phyloP scores from a whole-genome alignment of 163 green algal species.

The Coccomyxa subellipsoidea region DNA sequence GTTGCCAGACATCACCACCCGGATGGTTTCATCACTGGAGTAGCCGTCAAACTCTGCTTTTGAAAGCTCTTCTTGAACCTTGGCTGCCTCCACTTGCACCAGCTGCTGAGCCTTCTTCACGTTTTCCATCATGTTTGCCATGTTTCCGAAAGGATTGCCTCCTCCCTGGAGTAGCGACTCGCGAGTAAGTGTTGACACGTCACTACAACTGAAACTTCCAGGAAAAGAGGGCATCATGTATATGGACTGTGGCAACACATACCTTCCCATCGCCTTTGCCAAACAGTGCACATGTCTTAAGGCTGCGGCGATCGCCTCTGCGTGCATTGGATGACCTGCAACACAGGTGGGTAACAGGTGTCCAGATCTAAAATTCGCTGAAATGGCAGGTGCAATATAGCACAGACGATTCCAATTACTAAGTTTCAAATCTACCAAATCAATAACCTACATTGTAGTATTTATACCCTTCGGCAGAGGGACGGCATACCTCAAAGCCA shows the following conservation, averaged over 20 bases:
- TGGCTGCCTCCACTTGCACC: conserved; percentile 50
- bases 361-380: neutral
- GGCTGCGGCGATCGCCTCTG: neutral
- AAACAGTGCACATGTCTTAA: conserved; percentile 1
- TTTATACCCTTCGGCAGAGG: neutral
- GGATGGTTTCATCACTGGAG: conserved; percentile 60
- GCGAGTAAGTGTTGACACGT: too few relatives aligned
- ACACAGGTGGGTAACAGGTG: neutral
- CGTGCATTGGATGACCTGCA: neutral
- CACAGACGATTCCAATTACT: too few relatives aligned
- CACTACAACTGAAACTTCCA: too few relatives aligned
- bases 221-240: too few relatives aligned
- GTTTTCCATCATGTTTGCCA: conserved; percentile 66
- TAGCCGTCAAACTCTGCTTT: conserved; percentile 61
- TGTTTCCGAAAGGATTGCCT: conserved; percentile 53
- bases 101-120: conserved; percentile 63
- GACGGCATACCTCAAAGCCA: neutral
- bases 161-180: conserved; percentile 18
- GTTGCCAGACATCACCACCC: conserved; percentile 63
- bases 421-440: too few relatives aligned
- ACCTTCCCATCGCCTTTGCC: conserved; percentile 9
- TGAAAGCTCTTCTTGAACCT: conserved; percentile 58
- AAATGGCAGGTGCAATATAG: too few relatives aligned
- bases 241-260: neutral
- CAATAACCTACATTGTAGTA: too few relatives aligned